Evolutionary conservation across 257 asterid species (phyloP), one percentile per base, ranked within the genome.

Genomic region (Primulina huaijiensis): DNA sequence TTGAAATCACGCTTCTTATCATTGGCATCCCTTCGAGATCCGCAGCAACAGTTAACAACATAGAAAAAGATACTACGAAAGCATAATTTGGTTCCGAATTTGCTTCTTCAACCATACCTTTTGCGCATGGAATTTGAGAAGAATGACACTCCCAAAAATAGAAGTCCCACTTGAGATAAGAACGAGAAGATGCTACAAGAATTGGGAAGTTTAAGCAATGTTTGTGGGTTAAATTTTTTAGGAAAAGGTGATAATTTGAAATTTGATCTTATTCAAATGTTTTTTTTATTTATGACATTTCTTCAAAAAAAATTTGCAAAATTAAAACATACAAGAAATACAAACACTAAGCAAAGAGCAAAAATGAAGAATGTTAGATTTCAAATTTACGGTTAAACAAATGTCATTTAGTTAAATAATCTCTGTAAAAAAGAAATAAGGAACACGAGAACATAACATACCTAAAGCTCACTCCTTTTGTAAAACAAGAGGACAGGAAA

Each of bases 401-500:
- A 23, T 23, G 25, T 23, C 25, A 23, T 23, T 23, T 23, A 23
- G 25, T 23, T 23, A 23, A 23, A 23, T 23, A 23, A 23, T 23
- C 25, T 23, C 25, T 23, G 25, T 23, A 23, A 1, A 23, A n/a
- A 14, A 34, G 20, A 8, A 17, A 19, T 35, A 5, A 62, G 19
- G 55, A 61, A 14, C 8, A 38, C 0, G n/a, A 69, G 60, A 64
- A 27, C 20, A 11, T 37, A 52, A 58, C 81, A 62, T 75, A 94
- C 99, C 97, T 94, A 68, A 87, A 86, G 64, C 70, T 78, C 58
- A 89, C 78, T 8, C 95, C 92, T 69, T 46, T 79, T 2, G 95
- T 72, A 74, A 89, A 94, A 74, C 91, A 87, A 72, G 97, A 91
- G 69, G 96, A 94, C 73, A 89, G 74, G 74, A 89, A 89, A 77